Conservation (phyloP, 768 basidiomycete species). For the Hygrophoropsis aurantiaca region DNA sequence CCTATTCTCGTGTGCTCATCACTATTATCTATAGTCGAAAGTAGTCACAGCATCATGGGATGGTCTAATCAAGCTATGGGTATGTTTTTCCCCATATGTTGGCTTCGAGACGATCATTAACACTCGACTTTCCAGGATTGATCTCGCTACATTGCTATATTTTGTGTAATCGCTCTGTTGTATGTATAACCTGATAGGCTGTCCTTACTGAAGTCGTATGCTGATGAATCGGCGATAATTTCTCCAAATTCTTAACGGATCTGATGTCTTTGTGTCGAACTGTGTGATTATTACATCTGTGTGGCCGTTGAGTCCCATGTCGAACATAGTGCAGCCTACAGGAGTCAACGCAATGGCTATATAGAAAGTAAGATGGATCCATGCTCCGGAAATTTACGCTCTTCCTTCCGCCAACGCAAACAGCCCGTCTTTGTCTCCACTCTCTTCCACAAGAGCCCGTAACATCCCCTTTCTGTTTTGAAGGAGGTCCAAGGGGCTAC, state of each 20-base stretch:
- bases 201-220: not conserved
- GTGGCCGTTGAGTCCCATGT: too few species aligned
- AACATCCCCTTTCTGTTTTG: slow-evolving; percentile 47
- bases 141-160: slow-evolving; percentile 4
- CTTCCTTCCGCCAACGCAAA: slow-evolving; percentile 24
- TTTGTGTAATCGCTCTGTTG: too few species aligned
- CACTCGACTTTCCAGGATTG: slow-evolving; percentile 27
- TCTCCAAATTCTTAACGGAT: too few species aligned
- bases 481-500: slow-evolving; percentile 47
- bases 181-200: too few species aligned
- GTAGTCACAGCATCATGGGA: slow-evolving; percentile 98
- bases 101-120: not conserved
- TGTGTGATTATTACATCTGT: too few species aligned
- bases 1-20: not conserved
- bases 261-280: too few species aligned
- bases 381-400: too few species aligned
- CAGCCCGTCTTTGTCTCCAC: slow-evolving; percentile 47
- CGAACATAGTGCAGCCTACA: too few species aligned
- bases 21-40: slow-evolving; percentile 67
- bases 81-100: slow-evolving; percentile 37
- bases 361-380: too few species aligned
- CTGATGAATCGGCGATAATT: too few species aligned
- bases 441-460: slow-evolving; percentile 52
- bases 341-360: too few species aligned
- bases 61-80: slow-evolving; percentile 97